phyloP scores from a whole-genome alignment of 441 rosid species.

The Syzygium malaccense region DNA sequence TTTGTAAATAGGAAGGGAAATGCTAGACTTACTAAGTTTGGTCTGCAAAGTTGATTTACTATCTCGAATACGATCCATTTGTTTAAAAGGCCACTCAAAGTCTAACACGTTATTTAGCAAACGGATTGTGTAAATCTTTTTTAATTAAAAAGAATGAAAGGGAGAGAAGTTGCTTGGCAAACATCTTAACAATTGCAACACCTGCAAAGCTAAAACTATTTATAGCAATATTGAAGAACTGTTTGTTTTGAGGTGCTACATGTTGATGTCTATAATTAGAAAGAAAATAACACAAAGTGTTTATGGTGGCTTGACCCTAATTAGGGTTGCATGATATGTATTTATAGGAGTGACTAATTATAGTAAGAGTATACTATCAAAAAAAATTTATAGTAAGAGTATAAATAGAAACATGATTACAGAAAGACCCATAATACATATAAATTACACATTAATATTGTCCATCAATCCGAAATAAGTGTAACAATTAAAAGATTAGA shows the following conservation, averaged over 20 bases:
- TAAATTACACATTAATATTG: no score
- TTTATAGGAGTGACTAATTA: neutral
- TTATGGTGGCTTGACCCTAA: neutral
- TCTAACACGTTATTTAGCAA: neutral
- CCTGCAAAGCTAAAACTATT: neutral
- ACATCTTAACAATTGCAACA: neutral
- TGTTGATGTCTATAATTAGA: neutral
- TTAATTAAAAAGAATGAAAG: neutral
- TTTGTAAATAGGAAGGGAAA: neutral
- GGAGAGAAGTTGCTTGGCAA: neutral
- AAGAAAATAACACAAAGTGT: neutral
- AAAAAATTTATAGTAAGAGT: neutral
- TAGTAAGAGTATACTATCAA: neutral
- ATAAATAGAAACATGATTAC: neutral
- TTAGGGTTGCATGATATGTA: neutral
- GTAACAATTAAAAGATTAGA: neutral
- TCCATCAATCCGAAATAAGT: rapidly evolving
- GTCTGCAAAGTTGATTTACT: neutral
- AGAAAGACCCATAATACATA: neutral
- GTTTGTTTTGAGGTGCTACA: neutral
- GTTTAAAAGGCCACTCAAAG: neutral
- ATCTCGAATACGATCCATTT: neutral
- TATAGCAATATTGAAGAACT: neutral
- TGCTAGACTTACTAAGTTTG: neutral
- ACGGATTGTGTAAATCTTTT: neutral